phyloP scores from a whole-genome alignment of 306 rosid genomes.

The Prunus salicina region DNA sequence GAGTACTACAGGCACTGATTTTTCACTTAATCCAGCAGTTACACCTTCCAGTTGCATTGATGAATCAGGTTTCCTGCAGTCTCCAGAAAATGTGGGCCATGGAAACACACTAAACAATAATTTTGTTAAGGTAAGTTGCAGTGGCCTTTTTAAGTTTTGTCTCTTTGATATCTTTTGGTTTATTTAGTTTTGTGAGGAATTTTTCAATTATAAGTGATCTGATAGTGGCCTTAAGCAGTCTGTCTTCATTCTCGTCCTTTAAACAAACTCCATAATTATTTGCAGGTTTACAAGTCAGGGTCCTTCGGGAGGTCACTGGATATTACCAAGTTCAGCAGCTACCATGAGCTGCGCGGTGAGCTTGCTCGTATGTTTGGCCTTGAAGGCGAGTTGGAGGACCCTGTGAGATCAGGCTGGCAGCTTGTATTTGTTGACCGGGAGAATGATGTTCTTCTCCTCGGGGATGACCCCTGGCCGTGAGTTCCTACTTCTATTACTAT shows the following conservation, averaged over 20 bases:
- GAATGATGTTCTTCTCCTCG: conserved; percentile 91
- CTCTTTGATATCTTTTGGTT: background rate
- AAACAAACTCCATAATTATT: background rate
- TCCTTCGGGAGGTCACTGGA: conserved; percentile 62
- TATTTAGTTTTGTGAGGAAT: background rate
- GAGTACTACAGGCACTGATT: conserved; percentile 53
- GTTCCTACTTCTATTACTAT: conserved; percentile 16
- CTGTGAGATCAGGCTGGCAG: conserved; percentile 99
- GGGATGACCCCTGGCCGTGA: conserved; percentile 73
- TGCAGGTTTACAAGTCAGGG: conserved; percentile 58
- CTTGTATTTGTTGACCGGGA: conserved; percentile 97
- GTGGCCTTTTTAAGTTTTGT: background rate
- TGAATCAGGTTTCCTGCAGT: conserved; percentile 68
- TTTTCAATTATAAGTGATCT: background rate
- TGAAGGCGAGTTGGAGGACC: conserved; percentile 88
- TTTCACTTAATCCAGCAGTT: conserved; percentile 56
- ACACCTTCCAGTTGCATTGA: conserved; percentile 59
- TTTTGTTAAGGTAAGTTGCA: conserved; percentile 78
- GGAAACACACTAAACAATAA: conserved; percentile 58
- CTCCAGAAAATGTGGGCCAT: conserved; percentile 58
- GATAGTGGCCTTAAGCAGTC: background rate
- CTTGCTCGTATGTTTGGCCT: conserved; percentile 85
- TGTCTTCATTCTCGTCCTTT: background rate
- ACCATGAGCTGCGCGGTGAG: conserved; percentile 80
- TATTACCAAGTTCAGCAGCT: conserved; percentile 76